Evolutionary conservation across 345 rosid genomes (phyloP), one percentile per base, ranked within the genome.

Genomic region (Excoecaria cochinchinensis): DNA sequence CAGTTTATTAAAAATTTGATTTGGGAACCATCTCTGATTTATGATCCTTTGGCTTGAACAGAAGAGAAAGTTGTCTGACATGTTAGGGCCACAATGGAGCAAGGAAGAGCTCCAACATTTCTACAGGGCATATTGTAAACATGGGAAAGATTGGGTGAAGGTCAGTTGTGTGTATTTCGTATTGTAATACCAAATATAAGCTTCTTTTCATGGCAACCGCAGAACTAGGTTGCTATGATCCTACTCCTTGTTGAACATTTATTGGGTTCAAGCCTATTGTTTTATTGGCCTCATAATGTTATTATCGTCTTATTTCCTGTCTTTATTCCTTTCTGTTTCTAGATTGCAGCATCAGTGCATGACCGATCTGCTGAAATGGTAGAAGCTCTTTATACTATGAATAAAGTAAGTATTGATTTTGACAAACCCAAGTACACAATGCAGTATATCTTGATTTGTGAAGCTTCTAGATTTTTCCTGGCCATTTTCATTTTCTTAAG

Each of bases 111-210:
- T 93, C 42, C 89, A 88, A 80, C 87, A 86, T 57, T 95, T 95
- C 85, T 95, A 95, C 81, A 92, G 90, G 73, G 93, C 93, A 50
- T 95, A 90, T 73, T 81, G 98, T 7, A 89, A 83, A 68, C 84
- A 95, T 67, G 99, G 98, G 47, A 86, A 87, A 62, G 96, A 93
- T 48, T 95, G 99, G 98, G 90, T 79, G 81, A 93, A 86, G 94
- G 99, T 93, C 51, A 40, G 90, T 79, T 48, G 44, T 56, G 19
- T 42, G 13, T 62, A 56, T 73, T 21, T 67, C 52, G 19, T 44
- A 12, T 17, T 24, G 24, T 24, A 25, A 42, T 52, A n/a, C 48
- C 16, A 40, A 13, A 44, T 51, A 50, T 50, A 44, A 58, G 22
- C 42, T 14, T 65, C 5, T 59, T 5, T 59, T 13, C 21, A 11